These are phyloP conservation scores for Aurinia saxatilis DNA, from an alignment of 345 rosid species.

Conservation along the genomic window DNA sequence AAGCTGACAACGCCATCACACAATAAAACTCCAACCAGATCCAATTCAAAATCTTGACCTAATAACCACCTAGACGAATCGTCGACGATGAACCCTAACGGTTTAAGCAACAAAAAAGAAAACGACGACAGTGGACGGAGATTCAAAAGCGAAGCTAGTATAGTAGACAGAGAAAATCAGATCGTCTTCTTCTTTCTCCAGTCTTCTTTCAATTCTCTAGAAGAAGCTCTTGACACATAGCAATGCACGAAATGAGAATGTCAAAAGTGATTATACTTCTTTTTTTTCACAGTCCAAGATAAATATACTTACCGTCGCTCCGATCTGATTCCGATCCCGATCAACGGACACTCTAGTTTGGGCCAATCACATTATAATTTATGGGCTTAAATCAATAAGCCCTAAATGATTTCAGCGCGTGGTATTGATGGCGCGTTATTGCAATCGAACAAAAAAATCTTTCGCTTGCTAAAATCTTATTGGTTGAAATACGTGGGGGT, in stretches of 20 bases:
- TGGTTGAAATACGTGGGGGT: conserved; percentile 54
- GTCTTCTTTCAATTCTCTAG: background rate
- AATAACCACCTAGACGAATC: background rate
- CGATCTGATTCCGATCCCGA: conserved; percentile 16
- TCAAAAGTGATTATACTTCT: background rate
- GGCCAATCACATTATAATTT: background rate
- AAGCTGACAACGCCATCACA: conserved; percentile 79
- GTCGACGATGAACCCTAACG: conserved; percentile 19
- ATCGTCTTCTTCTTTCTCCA: conserved; percentile 14
- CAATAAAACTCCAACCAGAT: conserved; percentile 9
- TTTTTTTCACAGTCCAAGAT: conserved; percentile 8
- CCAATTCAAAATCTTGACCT: conserved; percentile 25
- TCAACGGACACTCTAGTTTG: background rate
- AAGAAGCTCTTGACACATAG: background rate
- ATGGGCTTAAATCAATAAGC: background rate
- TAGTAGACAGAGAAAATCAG: background rate
- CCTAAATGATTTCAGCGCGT: no score
- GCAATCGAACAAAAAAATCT: background rate
- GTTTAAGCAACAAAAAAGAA: background rate
- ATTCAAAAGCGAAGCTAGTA: background rate
- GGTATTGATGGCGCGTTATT: background rate
- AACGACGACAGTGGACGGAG: conserved; percentile 10
- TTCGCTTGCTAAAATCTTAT: conserved; percentile 38
- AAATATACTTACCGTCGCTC: conserved; percentile 6
- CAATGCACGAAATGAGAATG: conserved; percentile 8